Evolutionary conservation across 495 filamentous ascomycete species (phyloP).

Genomic region (Podospora australis): DNA sequence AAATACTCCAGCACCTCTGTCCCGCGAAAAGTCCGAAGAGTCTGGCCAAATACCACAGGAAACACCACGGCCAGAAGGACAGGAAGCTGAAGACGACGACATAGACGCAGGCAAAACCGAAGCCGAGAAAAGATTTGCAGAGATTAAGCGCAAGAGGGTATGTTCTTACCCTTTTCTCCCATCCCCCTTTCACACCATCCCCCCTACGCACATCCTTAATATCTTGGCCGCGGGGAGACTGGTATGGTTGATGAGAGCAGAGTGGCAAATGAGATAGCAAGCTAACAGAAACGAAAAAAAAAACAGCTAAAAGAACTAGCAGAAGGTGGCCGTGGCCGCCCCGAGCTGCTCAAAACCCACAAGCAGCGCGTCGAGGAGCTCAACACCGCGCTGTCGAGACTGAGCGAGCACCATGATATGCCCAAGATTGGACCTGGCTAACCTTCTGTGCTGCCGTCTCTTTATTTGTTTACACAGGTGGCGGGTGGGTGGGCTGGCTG

Average conservation of each 20-base stretch:
- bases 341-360: constrained; percentile 85
- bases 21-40: constrained; percentile 2
- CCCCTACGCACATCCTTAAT: not conserved
- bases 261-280: too few relatives aligned
- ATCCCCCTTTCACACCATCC: not conserved
- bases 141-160: constrained; percentile 73
- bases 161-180: constrained; percentile 21
- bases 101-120: constrained; percentile 62
- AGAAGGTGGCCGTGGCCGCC: constrained; percentile 35
- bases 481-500: too few relatives aligned
- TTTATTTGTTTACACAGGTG: too few relatives aligned
- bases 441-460: too few relatives aligned
- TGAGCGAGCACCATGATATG: constrained; percentile 99
- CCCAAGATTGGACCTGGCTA: constrained; percentile 73
- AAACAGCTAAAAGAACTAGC: constrained; percentile 62
- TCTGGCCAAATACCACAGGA: not conserved
- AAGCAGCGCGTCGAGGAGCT: constrained; percentile 95
- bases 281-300: too few relatives aligned
- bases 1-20: not conserved
- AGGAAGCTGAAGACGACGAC: constrained; percentile 15
- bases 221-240: too few relatives aligned
- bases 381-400: constrained; percentile 81
- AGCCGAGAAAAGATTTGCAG: constrained; percentile 72
- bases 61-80: constrained; percentile 15
- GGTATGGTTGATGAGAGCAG: too few relatives aligned